Evolutionary conservation across 2,329 filamentous ascomycete species (phyloP), one percentile per base, ranked within the genome.

Genomic region (Colletotrichum falcatum): DNA sequence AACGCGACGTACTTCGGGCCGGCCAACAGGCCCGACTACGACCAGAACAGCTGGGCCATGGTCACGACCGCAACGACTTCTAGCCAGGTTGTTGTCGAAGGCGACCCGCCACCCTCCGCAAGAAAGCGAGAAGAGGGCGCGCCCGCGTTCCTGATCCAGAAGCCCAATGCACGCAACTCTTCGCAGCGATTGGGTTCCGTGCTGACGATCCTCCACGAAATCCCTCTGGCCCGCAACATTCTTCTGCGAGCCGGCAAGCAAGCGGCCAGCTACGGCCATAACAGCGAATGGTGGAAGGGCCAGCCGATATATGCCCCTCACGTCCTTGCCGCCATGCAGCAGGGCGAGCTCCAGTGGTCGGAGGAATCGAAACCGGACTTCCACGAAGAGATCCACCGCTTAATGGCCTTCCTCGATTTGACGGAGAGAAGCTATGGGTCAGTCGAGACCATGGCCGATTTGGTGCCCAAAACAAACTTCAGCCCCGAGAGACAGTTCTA

Each of bases 221-320:
- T 91, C 30, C 89, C 89, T 1, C 78, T 88, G 0, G 84, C 83
- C 0, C 84, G 89, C 62, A 90, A 90, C 73, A 79, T 85, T 3
- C 79, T 91, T 16, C 81, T 91, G 3, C 76, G 79, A 30, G 80
- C 78, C 12, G 84, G 84, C 1, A 64, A 76, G 4, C 77, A 83
- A 6, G 79, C 83, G 2, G 74, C 79, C 1, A 83, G 80, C 42
- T 91, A 91, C 72, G 88, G 89, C 1, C 82, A 86, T 73, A 83
- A 88, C 72, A 80, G 80, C 16, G 84, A 88, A 70, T 91, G 89
- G 89, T 91, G 89, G 89, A 86, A 83, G 72, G 89, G 89, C 4
- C 81, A 85, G 56, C 76, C 82, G 11, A 90, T 90, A 46, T 73
- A 83, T 5, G 79, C 78, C 39, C 79, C 80, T 2, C 79, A 83